These are phyloP conservation scores for Penicillium aurantiogriseum DNA, from an alignment of 2,329 filamentous ascomycete genomes.

Conservation along the genomic window DNA sequence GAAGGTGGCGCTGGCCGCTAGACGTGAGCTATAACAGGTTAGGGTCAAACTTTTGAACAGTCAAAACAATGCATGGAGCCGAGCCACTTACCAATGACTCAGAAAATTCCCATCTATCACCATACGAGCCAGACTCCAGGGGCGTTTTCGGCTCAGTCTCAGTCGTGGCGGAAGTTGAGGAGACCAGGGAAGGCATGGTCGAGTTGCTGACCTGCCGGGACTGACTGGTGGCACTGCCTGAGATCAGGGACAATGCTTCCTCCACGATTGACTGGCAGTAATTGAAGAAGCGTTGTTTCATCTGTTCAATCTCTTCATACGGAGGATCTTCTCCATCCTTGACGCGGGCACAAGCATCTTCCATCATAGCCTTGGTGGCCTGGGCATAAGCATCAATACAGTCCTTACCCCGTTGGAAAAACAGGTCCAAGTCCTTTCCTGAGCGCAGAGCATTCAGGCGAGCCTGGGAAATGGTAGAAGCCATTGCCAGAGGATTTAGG, in stretches of 20 bases:
- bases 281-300: constrained; percentile 23
- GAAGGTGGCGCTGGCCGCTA: constrained; percentile 1
- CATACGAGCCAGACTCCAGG: not conserved
- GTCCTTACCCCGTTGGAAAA: not conserved
- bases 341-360: not conserved
- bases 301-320: constrained; percentile 2
- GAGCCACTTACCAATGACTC: not conserved
- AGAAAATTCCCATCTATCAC: not conserved
- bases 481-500: not conserved
- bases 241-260: not conserved
- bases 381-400: constrained; percentile 5
- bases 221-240: not conserved
- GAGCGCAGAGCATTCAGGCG: not conserved
- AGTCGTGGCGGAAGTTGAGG: not conserved
- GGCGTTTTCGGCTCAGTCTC: not conserved
- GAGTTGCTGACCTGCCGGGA: not conserved
- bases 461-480: not conserved
- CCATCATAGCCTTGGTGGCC: constrained; percentile 6
- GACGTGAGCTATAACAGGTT: not conserved
- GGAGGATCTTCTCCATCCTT: constrained; percentile 1
- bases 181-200: not conserved
- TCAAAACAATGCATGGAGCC: not conserved
- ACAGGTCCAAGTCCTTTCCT: not conserved
- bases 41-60: not conserved
- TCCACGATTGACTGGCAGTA: constrained; percentile 13